Evolutionary conservation across 352 stramenopile species (phyloP), one percentile per base, ranked within the genome.

Genomic region (Phytophthora syringae): DNA sequence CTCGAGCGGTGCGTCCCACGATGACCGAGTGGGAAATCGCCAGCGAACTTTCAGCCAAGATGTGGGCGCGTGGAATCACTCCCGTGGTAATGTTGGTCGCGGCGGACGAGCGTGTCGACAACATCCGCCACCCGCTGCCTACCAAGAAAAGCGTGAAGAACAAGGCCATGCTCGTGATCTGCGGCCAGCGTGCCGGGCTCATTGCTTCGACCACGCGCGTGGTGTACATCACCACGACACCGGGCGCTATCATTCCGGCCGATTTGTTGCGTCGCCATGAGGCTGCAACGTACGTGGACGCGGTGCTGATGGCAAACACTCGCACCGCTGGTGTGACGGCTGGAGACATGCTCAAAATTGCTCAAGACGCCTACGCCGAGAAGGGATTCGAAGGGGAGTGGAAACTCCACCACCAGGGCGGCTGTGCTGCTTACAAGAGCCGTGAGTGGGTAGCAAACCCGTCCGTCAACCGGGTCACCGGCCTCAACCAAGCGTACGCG

Each of bases 401-500:
- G 79, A 86, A 80, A 52, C 64, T 80, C 25, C 81, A 90, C 50
- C 84, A 92, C 50, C 81, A 92, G 27, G 84, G 84, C 25, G 84
- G 84, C 34, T 80, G 74, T 16, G 74, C 84, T 7, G 84, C 79
- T 4, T 92, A 90, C 68, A 77, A 82, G 48, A 90, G 84, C 49
- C 84, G 84, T 28, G 84, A 92, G 55, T 92, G 84, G 84, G 82
- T 89, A 36, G 84, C 81, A 15, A 89, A 78, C 40, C 79, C 81
- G 12, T 52, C 55, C 9, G 55, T 77, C 22, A 70, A 74, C 21
- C 55, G 68, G 5, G 64, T 82, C 7, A 80, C 81, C 1, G 67
- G 61, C 2, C 56, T 72, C 22, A 79, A 88, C 60, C 76, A 89
- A 27, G 84, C 77, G 36, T 92, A 79, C 62, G 79, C 79, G 16